A percentile compares a stretch with the other conserved stretches of the same genome.
These are phyloP conservation scores for Pluteus cervinus DNA, from an alignment of 768 basidiomycete genomes.

Conservation along the genomic window DNA sequence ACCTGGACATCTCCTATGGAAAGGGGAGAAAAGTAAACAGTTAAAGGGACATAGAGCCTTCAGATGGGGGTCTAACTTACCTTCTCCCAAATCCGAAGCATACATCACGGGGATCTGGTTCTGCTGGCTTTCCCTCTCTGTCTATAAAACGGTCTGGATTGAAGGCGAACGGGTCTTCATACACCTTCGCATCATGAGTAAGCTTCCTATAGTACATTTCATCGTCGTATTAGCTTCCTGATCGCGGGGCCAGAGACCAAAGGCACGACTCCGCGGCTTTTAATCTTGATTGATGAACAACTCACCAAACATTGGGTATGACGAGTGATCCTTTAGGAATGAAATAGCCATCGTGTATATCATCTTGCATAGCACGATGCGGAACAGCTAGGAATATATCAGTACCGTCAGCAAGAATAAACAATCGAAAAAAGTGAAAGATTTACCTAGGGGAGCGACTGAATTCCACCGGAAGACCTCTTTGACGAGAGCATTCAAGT, in stretches of 20 bases:
- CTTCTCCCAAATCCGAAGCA: slow-evolving; percentile 73
- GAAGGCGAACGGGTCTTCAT: slow-evolving; percentile 49
- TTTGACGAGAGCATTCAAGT: slow-evolving; percentile 52
- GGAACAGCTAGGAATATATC: slow-evolving; percentile 33
- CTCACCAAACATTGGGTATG: slow-evolving; percentile 45
- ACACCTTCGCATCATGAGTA: slow-evolving; percentile 47
- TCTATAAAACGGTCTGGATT: slow-evolving; percentile 57
- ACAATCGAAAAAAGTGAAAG: slow-evolving; percentile 2
- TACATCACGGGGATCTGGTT: slow-evolving; percentile 51
- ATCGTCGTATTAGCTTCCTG: slow-evolving; percentile 5
- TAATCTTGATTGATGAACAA: no score
- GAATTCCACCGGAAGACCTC: slow-evolving; percentile 52
- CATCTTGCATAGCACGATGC: slow-evolving; percentile 54
- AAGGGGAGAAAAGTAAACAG: slow-evolving; percentile 9
- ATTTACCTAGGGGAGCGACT: slow-evolving; percentile 37
- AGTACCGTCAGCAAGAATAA: slow-evolving; percentile 6
- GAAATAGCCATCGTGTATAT: slow-evolving; percentile 54
- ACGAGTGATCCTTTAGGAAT: slow-evolving; percentile 55
- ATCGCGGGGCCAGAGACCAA: not conserved
- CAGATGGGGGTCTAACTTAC: slow-evolving; percentile 21
- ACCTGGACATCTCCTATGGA: slow-evolving; percentile 43
- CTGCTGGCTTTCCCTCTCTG: slow-evolving; percentile 32
- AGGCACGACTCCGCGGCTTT: no score
- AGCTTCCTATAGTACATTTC: slow-evolving; percentile 31
- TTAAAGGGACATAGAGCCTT: slow-evolving; percentile 3